Conservation (phyloP, 805 yeast species). For the Wickerhamomyces hampshirensis region DNA sequence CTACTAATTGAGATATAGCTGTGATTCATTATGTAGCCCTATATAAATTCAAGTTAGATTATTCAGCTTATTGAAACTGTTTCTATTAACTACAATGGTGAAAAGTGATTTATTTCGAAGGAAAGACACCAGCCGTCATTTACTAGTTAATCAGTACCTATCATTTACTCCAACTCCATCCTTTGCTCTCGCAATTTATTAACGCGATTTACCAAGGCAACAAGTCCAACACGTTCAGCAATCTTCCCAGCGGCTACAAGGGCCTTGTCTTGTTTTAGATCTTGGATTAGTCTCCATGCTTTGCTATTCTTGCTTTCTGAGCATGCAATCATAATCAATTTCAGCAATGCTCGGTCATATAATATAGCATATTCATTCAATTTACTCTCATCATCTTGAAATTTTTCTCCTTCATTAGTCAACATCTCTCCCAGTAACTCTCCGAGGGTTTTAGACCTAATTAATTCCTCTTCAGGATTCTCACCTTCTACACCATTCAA, state of each 20-base stretch:
- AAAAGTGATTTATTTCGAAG: no score
- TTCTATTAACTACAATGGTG: no score
- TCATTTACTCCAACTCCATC: constrained; percentile 26
- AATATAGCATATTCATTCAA: constrained; percentile 47
- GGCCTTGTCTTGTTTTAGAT: constrained; percentile 73
- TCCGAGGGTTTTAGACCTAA: constrained; percentile 59
- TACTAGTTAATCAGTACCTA: no score
- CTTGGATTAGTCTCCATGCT: constrained; percentile 64
- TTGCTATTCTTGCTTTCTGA: constrained; percentile 56
- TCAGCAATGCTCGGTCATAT: constrained; percentile 74
- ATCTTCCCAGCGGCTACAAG: constrained; percentile 79
- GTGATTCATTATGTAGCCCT: no score
- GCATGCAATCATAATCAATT: constrained; percentile 72
- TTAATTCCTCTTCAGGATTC: constrained; percentile 54
- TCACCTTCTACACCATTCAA: constrained; percentile 17
- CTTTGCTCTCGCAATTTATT: constrained; percentile 48
- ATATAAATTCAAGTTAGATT: no score
- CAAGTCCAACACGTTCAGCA: constrained; percentile 65
- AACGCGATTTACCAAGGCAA: constrained; percentile 48
- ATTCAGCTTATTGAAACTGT: no score
- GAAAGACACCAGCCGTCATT: no score
- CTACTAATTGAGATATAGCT: no score
- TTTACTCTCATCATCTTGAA: constrained; percentile 46
- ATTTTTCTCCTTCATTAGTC: constrained; percentile 37
- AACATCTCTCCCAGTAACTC: constrained; percentile 55